Evolutionary conservation across 164 flowering plant genomes (phyloP), one percentile per base, ranked within the genome.

Genomic region (Malania oleifera): DNA sequence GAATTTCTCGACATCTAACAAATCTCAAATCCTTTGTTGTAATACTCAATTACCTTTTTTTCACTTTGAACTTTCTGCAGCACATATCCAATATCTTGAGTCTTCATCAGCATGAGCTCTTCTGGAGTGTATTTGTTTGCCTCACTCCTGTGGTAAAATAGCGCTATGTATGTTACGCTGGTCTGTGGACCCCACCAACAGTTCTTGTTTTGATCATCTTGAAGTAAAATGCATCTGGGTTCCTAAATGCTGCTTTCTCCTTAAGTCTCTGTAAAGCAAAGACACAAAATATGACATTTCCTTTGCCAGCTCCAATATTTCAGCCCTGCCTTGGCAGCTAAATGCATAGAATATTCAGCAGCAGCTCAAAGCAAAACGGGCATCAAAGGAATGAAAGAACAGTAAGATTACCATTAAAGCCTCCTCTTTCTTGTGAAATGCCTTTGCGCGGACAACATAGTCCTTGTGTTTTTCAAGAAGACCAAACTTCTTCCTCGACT

Each of bases 181-280:
- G 76, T 62, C 31, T 73, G 61, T 91, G 98, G 47, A 87, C 84
- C 59, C 98, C 95, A 73, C 74, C 71, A 26, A 78, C 77, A 14
- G 77, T 76, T 68, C 61, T 81, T 6, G 89, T 70, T 7, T 70
- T 80, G 47, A 83, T 70, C 98, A 91, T 91, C 81, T 74, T 74
- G 47, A 86, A 86, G 72, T 88, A 78, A 63, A 91, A 86, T 60
- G 89, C 98, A 77, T 91, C 98, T 3, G 96, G 96, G 64, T 91
- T 91, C 72, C 80, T 80, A 66, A 73, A 80, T 3, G 87, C 76
- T 1, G 96, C 98, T 61, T 85, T 89, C 77, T 89, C 95, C 63
- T 67, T 76, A 52, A 89, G 92, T 80, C 68, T 89, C 96, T 89
- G 80, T 44, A 54, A 43, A 62, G 2, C 40, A 67, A 45, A 61